These are phyloP conservation scores for Mucor racemosus DNA, from an alignment of 371 early-diverging fungal species.

Conservation along the genomic window DNA sequence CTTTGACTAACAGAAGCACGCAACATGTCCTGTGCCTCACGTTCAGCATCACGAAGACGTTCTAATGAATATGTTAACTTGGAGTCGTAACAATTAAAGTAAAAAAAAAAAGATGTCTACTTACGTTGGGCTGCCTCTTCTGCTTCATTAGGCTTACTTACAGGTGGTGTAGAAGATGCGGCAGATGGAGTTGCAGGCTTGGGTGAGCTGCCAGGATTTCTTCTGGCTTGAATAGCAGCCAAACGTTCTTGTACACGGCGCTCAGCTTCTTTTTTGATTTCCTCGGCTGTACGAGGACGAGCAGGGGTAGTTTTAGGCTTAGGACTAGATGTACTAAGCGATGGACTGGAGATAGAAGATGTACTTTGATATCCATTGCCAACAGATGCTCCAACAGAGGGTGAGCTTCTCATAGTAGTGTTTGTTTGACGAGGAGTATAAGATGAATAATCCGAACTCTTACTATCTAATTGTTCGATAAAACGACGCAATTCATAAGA, in stretches of 20 bases:
- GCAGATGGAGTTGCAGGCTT: conserved; percentile 5
- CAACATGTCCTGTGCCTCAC: conserved; percentile 39
- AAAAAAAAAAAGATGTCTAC: neutral
- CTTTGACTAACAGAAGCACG: conserved; percentile 33
- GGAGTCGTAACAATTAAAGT: no score
- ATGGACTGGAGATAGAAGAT: conserved; percentile 11
- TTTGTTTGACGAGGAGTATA: conserved; percentile 10
- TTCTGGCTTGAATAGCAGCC: conserved; percentile 48
- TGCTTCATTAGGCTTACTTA: conserved; percentile 38
- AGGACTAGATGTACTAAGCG: conserved; percentile 20
- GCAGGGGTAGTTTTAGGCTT: conserved; percentile 28
- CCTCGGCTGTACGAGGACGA: conserved; percentile 54
- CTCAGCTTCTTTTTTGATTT: conserved; percentile 60
- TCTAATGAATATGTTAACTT: conserved; percentile 13
- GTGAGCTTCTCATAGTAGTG: neutral
- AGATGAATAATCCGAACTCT: conserved; percentile 15
- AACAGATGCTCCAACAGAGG: neutral
- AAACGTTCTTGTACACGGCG: conserved; percentile 58
- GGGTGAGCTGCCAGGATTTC: conserved; percentile 28
- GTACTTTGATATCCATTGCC: conserved; percentile 22
- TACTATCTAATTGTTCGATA: conserved; percentile 46
- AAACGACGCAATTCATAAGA: conserved; percentile 52
- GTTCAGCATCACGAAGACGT: conserved; percentile 44
- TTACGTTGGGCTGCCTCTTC: conserved; percentile 48
- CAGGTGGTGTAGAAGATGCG: conserved; percentile 19